Evolutionary conservation across 306 rosid species (phyloP).

Genomic region (Abrus pulchellus): DNA sequence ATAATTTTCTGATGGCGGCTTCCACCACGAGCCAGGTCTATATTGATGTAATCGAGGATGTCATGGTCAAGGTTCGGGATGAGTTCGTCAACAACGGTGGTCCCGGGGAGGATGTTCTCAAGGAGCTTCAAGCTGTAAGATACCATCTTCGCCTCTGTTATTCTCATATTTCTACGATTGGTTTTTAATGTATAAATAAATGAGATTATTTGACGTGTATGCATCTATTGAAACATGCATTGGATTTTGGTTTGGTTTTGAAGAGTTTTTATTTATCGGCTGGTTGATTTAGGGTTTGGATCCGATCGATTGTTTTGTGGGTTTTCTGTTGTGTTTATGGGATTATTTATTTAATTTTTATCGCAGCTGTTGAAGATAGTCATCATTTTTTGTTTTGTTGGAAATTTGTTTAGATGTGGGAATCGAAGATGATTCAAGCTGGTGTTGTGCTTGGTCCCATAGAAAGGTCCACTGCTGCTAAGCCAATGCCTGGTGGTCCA

Average conservation of each 20-base stretch:
- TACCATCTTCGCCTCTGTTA: not conserved
- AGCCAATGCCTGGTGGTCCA: conserved; percentile 80
- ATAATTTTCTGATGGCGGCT: conserved; percentile 63
- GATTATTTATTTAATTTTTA: not conserved
- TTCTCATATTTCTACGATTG: not conserved
- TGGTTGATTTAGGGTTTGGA: conserved; percentile 61
- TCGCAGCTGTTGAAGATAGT: not conserved
- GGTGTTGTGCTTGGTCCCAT: conserved; percentile 80
- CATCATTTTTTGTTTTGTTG: conserved; percentile 39
- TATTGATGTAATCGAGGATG: conserved; percentile 93
- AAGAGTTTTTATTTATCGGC: conserved; percentile 16
- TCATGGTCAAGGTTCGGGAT: conserved; percentile 88
- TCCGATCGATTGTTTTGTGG: conserved; percentile 47
- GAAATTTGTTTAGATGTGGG: conserved; percentile 74
- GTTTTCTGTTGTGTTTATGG: conserved; percentile 4
- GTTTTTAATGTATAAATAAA: not conserved
- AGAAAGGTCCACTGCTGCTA: conserved; percentile 73
- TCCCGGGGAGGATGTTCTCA: conserved; percentile 94
- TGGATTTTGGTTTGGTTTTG: conserved; percentile 20
- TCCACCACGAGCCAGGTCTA: conserved; percentile 87
- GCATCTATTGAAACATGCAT: not conserved
- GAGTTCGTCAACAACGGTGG: conserved; percentile 83
- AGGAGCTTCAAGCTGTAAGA: conserved; percentile 98
- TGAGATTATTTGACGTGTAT: not conserved
- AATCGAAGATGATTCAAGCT: conserved; percentile 92